Conservation (phyloP, 2,329 filamentous ascomycete genomes). For the Clathrospora elynae region DNA sequence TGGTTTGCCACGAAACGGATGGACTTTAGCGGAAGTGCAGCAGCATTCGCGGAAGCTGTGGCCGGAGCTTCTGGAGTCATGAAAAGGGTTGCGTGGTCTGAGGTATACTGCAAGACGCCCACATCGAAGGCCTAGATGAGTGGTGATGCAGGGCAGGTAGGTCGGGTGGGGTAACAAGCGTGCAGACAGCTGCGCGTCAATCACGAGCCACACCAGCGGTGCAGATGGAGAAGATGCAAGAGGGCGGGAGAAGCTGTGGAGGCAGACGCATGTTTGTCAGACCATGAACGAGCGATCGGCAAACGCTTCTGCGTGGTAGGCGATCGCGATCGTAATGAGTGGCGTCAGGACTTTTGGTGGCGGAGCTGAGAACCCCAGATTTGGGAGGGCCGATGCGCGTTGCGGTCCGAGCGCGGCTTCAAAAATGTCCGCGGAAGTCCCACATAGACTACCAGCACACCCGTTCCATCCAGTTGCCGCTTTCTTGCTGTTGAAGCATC, state of each 20-base stretch:
- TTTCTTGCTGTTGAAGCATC: conserved; percentile 4
- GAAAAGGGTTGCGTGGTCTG: conserved; percentile 26
- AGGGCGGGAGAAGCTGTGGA: conserved; percentile 18
- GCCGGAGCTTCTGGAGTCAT: conserved; percentile 43
- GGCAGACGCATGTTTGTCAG: conserved; percentile 30
- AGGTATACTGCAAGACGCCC: conserved; percentile 12
- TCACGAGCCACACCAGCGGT: conserved; percentile 16
- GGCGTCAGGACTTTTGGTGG: background rate
- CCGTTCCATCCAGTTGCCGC: too few species aligned
- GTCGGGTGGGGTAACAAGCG: conserved; percentile 19
- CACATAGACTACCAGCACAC: too few species aligned
- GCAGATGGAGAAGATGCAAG: conserved; percentile 22
- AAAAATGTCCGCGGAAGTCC: conserved; percentile 10
- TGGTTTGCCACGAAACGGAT: conserved; percentile 52
- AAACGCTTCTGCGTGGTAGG: conserved; percentile 8
- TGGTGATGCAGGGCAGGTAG: conserved; percentile 10
- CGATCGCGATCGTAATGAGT: too few species aligned
- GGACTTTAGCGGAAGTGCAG: conserved; percentile 43
- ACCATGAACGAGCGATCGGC: conserved; percentile 12
- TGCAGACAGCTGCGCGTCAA: conserved; percentile 10
- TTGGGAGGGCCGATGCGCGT: conserved; percentile 1
- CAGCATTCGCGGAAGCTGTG: conserved; percentile 35
- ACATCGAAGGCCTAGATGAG: conserved; percentile 14
- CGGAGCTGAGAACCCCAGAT: conserved; percentile 19
- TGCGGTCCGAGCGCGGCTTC: conserved; percentile 1